Base-by-base conservation (phyloP, 805 yeast species). In the Helenozyma baotianmanensis region DNA sequence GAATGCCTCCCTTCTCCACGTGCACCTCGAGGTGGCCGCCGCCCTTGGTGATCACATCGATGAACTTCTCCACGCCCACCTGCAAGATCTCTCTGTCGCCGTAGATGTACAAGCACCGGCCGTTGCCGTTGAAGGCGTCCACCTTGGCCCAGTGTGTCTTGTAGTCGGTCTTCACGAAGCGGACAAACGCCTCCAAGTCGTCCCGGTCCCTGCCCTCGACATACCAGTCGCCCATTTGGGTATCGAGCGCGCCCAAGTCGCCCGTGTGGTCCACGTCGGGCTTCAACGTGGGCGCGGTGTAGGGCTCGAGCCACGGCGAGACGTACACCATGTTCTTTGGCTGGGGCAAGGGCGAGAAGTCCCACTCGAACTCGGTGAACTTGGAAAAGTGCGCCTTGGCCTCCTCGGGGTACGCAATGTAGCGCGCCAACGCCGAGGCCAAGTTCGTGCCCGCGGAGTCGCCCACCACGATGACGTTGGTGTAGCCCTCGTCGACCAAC, bases 291-390 rank as follows among this genome's bases (percentile, higher is more conserved):
- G 60, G 54, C 11, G 16, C 23, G 8, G 52, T 47, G 25, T 40
- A 39, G 6, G 68, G 66, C 35, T 61, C 52, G 19, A 57, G 54
- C 68, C 68, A 62, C 10, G 68, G 67, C 25, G 63, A 55, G 9
- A 56, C 35, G 29, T 58, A 45, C 3, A 59, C 38, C 23, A 53
- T 37, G 3, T 58, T 46, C 14, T 41, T 42, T 5, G 66, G 67
- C 40, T 58, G 60, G 2, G 54, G 52, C 34, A 53, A 38, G 1
- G 43, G 33, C 4, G 43, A 36, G 18, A 36, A 36, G 35, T 40
- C 40, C 47, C 50, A 51, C 4, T 24, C 30, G 26, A 52, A 51
- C 15, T 50, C 42, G 10, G 47, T 36, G 34, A 39, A 54, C 9
- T 33, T 33, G 6, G 39, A 31, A 30, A 59, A 59, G n/a, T 49